phyloP scores from a whole-genome alignment of 331 rosid species.

The Malus hybrid region DNA sequence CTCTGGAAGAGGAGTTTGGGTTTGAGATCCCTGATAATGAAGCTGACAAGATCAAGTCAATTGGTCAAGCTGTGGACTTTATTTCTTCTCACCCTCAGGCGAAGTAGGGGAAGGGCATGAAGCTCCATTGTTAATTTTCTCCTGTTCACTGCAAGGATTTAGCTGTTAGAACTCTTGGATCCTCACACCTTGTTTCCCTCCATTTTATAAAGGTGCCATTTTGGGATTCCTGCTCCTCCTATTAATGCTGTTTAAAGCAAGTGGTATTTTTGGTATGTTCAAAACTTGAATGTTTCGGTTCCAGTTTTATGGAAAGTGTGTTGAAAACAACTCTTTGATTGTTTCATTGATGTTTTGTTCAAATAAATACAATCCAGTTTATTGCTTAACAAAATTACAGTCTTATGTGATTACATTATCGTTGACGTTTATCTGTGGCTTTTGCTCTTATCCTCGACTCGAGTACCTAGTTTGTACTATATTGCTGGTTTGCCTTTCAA shows the following conservation, averaged over 20 bases:
- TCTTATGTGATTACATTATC: neutral
- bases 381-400: neutral
- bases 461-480: too few relatives aligned
- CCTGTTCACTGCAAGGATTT: conserved; percentile 11
- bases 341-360: conserved; percentile 14
- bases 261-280: conserved; percentile 22
- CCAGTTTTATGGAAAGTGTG: conserved; percentile 24
- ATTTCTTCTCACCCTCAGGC: conserved; percentile 91
- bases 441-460: too few relatives aligned
- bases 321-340: conserved; percentile 7
- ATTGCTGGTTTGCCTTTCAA: too few relatives aligned
- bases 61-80: conserved; percentile 65
- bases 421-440: too few relatives aligned
- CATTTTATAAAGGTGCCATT: conserved; percentile 15
- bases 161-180: conserved; percentile 23
- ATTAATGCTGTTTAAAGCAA: conserved; percentile 6
- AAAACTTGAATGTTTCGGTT: conserved; percentile 15
- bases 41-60: conserved; percentile 77
- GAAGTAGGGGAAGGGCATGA: conserved; percentile 33
- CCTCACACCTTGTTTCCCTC: neutral
- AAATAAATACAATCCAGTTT: conserved; percentile 28
- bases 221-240: conserved; percentile 8
- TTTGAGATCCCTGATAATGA: conserved; percentile 92
- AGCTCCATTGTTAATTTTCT: conserved; percentile 13
- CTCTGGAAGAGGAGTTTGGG: conserved; percentile 88